Conservation (phyloP, 2,329 filamentous ascomycete species). For the Lomentospora prolificans region DNA sequence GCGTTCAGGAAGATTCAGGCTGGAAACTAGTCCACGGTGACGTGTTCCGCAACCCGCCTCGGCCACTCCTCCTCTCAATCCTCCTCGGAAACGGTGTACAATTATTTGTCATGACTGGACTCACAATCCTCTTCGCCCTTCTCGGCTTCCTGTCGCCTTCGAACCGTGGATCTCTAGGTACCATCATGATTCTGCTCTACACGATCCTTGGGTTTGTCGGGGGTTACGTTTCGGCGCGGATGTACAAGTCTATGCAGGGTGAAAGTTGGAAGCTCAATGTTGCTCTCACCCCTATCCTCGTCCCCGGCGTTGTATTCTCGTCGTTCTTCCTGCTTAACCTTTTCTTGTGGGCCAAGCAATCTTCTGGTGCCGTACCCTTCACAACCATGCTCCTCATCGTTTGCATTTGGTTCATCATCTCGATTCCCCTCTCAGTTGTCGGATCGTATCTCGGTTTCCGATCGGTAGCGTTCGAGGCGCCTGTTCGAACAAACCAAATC, state of each 20-base stretch:
- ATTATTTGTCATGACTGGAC: slow-evolving; percentile 93
- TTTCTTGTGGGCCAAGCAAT: slow-evolving; percentile 89
- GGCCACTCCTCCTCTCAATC: slow-evolving; percentile 75
- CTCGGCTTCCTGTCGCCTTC: slow-evolving; percentile 92
- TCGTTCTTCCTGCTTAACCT: slow-evolving; percentile 91
- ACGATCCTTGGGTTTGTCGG: slow-evolving; percentile 87
- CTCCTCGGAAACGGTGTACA: slow-evolving; percentile 90
- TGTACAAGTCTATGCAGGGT: slow-evolving; percentile 91
- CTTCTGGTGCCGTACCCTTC: slow-evolving; percentile 90
- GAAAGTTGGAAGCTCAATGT: slow-evolving; percentile 95
- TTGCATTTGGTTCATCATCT: slow-evolving; percentile 94
- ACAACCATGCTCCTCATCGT: slow-evolving; percentile 93
- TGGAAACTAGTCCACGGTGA: slow-evolving; percentile 99
- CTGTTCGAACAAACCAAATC: slow-evolving; percentile 94
- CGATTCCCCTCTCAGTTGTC: slow-evolving; percentile 77
- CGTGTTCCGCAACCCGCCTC: slow-evolving; percentile 81
- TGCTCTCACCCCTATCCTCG: slow-evolving; percentile 70
- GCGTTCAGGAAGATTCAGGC: slow-evolving; percentile 92
- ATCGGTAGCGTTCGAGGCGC: slow-evolving; percentile 58
- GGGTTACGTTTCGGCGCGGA: slow-evolving; percentile 77
- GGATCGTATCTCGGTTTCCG: slow-evolving; percentile 94
- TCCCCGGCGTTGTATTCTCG: slow-evolving; percentile 77
- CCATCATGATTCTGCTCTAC: slow-evolving; percentile 87
- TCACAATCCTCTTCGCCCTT: slow-evolving; percentile 87
- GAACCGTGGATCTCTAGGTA: slow-evolving; percentile 87